Base-by-base conservation (phyloP, 768 basidiomycete species). In the Termitomyces heimii region DNA sequence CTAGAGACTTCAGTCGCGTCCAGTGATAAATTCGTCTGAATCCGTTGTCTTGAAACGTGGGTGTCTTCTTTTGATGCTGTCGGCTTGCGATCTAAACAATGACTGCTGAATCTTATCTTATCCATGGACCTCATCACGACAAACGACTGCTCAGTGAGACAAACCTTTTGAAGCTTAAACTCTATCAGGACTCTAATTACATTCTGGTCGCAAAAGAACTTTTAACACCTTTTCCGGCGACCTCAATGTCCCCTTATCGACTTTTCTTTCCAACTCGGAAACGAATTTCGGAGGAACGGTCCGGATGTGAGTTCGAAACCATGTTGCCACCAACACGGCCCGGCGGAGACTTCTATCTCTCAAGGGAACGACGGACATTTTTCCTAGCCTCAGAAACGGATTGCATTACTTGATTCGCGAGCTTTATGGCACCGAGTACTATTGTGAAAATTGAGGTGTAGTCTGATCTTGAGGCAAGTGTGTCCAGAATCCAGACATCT, bases 371-470 rank as follows among this genome's bases (percentile, higher is more conserved):
- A 46, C 12, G 7, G 7, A 24, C 13, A 3, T 32, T 34, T 34
- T 34, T 34, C 13, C 32, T n/a, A 6, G 5, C 5, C 32, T 14
- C 14, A 24, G 4, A 10, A 1, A 16, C 16, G 45, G 5, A 28
- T 39, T 28, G 5, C 7, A 32, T 40, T 7, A 14, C 6, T 49
- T 34, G 26, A 13, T 5, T 20, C 14, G 20, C n/a, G 26, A 16
- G 2, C 14, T 16, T 8, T 1, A 59, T 58, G 60, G 48, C 60
- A 20, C 58, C 57, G n/a, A 64, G 62, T 56, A 59, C 57, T 49
- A 69, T 70, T n/a, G 37, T 57, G 28, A 66, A 62, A 46, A 64
- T 69, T 52, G 70, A 71, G 61, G 68, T 66, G 16, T 34, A 22
- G 24, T 29, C 29, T 20, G n/a, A n/a, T 7, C 40, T 32, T 26